Base-by-base conservation (phyloP, 2,329 filamentous ascomycete genomes). In the Phyllosticta citrichinensis region DNA sequence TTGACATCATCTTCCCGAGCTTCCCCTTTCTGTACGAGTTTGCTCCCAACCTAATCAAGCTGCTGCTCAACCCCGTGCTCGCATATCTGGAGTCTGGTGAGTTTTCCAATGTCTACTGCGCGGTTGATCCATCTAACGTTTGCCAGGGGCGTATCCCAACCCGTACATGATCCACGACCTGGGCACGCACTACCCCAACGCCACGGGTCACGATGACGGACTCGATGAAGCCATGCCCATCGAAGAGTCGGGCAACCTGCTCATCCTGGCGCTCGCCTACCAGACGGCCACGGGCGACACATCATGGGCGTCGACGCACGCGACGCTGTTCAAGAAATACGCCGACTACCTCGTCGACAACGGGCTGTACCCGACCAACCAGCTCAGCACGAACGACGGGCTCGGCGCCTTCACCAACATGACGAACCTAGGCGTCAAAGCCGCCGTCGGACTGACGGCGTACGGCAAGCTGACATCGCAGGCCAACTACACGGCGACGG, bases 371-470 rank as follows among this genome's bases (percentile, higher is more conserved):
- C 74, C 75, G 5, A 66, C 68, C 6, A 66, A 70, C 35, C 76
- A 79, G 62, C 67, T 77, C 33, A 75, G 73, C 3, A 76, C 75
- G 6, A 76, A 77, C 61, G 77, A 79, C 62, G 74, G 72, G 20
- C 71, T 74, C 3, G 75, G 75, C 1, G 66, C 69, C 9, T 67
- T 74, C 5, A 67, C 73, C 10, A 79, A 79, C 56, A 74, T 79
- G 64, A 80, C 78, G 6, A 76, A 76, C 59, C 71, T 80, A 2
- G 77, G 76, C 5, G 74, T 79, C 64, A 79, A 79, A 65, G 73
- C 76, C 3, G 76, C 76, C 5, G 73, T 80, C 8, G 77, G 73
- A 0, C 70, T 80, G n/a, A 74, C 73, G 35, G 77, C 78, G 17
- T 79, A 75, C 61, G 75, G 76, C 11, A 65, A 70, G 51, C 64